Percentiles rank a stretch among this genome's conserved stretches.
Conservation (phyloP, 2,329 filamentous ascomycete species). For the Pseudohalonectria lignicola region DNA sequence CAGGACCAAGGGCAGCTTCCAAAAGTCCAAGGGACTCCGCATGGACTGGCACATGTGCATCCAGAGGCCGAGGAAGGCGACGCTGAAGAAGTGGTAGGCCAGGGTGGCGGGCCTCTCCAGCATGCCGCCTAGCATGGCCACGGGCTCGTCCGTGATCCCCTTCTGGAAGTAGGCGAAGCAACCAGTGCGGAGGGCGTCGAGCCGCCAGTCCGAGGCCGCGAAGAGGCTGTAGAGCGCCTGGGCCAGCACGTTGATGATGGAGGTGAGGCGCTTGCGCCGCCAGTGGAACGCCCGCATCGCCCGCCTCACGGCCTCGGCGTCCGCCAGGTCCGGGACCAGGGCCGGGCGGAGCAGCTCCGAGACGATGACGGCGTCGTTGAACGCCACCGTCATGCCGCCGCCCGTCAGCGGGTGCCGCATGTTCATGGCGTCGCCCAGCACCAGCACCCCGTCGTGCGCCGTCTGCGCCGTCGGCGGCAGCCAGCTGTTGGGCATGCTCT, state of each 20-base stretch:
- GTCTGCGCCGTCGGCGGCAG: conserved; percentile 61
- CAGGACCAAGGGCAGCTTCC: conserved; percentile 53
- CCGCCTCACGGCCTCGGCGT: conserved; percentile 52
- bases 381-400: conserved; percentile 94
- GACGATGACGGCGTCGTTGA: conserved; percentile 81
- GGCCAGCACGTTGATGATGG: conserved; percentile 95
- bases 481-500: conserved; percentile 91
- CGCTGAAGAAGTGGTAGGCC: conserved; percentile 88
- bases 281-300: conserved; percentile 76
- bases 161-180: conserved; percentile 90
- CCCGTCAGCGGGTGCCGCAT: conserved; percentile 99
- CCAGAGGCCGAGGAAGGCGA: conserved; percentile 71
- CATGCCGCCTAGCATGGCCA: conserved; percentile 71
- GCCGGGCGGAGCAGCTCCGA: conserved; percentile 61
- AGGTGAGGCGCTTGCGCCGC: conserved; percentile 69
- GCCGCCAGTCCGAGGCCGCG: conserved; percentile 67
- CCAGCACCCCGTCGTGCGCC: conserved; percentile 56
- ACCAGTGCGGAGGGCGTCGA: conserved; percentile 72
- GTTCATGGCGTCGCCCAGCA: conserved; percentile 92
- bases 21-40: conserved; percentile 35
- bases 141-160: conserved; percentile 65
- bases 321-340: conserved; percentile 55
- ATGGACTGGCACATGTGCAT: conserved; percentile 31
- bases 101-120: conserved; percentile 68
- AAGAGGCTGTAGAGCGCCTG: conserved; percentile 89